Evolutionary conservation across 345 rosid genomes (phyloP).

Genomic region (Eucalyptus cladocalyx): DNA sequence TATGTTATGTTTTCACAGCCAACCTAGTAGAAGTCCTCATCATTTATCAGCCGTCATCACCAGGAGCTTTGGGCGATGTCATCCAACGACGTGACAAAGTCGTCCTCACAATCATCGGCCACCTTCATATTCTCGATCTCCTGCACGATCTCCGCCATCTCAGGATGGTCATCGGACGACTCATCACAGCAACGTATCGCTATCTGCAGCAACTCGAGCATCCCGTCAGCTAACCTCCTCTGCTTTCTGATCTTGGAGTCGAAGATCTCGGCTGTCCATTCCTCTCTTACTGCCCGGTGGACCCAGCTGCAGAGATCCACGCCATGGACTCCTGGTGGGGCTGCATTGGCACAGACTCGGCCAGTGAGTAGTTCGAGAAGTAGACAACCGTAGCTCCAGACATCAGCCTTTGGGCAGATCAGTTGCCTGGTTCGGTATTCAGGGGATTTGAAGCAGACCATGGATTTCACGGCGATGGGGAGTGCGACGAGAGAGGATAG

Average conservation of each 20-base stretch:
- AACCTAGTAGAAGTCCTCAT: neutral
- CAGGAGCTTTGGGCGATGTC: neutral
- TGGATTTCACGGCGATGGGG: constrained; percentile 18
- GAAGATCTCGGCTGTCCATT: constrained; percentile 54
- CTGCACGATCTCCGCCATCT: neutral
- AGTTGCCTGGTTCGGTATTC: constrained; percentile 18
- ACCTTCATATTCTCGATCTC: neutral
- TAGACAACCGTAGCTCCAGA: constrained; percentile 42
- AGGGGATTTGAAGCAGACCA: constrained; percentile 32
- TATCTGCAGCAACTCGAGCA: neutral
- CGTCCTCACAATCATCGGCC: neutral
- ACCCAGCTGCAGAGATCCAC: constrained; percentile 33
- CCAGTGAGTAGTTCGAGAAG: constrained; percentile 40
- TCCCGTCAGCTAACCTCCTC: neutral
- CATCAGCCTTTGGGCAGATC: constrained; percentile 24
- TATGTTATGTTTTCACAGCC: neutral
- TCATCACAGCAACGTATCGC: neutral
- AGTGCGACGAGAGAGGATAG: constrained; percentile 20
- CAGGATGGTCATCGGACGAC: neutral
- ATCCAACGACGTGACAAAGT: neutral
- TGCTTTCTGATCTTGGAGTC: neutral
- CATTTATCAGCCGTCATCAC: neutral
- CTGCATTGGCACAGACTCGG: constrained; percentile 6
- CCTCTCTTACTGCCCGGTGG: constrained; percentile 43
- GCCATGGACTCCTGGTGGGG: constrained; percentile 22